Evolutionary conservation across 2,329 filamentous ascomycete genomes (phyloP).

Genomic region (Ophiocordyceps camponoti-floridani): DNA sequence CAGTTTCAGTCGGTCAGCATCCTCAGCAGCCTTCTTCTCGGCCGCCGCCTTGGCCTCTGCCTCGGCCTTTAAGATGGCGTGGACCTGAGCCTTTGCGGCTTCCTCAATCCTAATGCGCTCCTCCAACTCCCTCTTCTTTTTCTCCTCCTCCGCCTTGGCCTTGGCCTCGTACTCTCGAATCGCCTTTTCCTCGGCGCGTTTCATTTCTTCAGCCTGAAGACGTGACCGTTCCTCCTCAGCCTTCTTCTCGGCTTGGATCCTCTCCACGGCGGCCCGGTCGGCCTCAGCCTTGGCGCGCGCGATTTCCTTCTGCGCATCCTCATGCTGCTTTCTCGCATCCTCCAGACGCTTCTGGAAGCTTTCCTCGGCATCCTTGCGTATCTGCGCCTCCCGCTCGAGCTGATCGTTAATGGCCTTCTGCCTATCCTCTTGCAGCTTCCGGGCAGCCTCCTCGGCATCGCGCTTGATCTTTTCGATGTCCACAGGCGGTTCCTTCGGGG

Average conservation of each 20-base stretch:
- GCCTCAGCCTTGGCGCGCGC: constrained; percentile 27
- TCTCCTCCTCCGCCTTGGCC: constrained; percentile 23
- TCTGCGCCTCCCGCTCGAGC: constrained; percentile 24
- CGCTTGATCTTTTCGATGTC: constrained; percentile 44
- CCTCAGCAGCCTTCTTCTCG: constrained; percentile 22
- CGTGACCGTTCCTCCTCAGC: constrained; percentile 26
- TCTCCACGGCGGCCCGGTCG: constrained; percentile 23
- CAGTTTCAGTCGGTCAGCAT: constrained; percentile 19
- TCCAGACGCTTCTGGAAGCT: constrained; percentile 22
- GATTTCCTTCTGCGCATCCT: constrained; percentile 27
- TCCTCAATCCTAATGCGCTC: constrained; percentile 26
- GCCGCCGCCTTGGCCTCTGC: constrained; percentile 24
- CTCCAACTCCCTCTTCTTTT: constrained; percentile 20
- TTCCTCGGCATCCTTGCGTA: constrained; percentile 27
- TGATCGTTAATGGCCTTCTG: constrained; percentile 26
- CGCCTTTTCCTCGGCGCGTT: constrained; percentile 18
- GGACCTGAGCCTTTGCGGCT: constrained; percentile 22
- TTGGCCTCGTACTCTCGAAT: constrained; percentile 20
- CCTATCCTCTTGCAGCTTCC: constrained; percentile 26
- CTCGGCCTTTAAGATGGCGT: constrained; percentile 22
- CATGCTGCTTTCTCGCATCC: constrained; percentile 21
- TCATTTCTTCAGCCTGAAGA: constrained; percentile 15
- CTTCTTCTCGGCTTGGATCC: constrained; percentile 24
- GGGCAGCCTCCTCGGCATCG: constrained; percentile 36
- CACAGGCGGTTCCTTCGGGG: constrained; percentile 17